phyloP scores from a whole-genome alignment of 169 alveolate species.

The Plasmodium falciparum region DNA sequence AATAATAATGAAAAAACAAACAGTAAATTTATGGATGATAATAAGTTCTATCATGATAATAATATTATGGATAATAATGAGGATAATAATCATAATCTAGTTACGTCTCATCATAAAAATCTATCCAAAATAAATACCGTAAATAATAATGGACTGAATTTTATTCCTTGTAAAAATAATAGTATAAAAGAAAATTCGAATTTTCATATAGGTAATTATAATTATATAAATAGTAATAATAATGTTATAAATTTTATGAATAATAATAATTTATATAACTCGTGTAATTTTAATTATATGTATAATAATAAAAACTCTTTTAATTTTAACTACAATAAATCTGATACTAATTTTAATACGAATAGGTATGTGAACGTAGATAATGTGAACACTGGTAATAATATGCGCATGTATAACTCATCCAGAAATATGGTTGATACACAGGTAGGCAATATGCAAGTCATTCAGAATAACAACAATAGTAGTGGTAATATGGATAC shows the following conservation, averaged over 20 bases:
- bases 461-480: background rate
- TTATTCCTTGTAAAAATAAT: conserved; percentile 38
- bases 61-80: conserved; percentile 15
- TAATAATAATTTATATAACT: conserved; percentile 32
- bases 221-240: conserved; percentile 22
- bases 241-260: conserved; percentile 26
- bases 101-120: conserved; percentile 21
- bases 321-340: conserved; percentile 61
- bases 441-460: background rate
- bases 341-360: conserved; percentile 61
- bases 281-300: conserved; percentile 42
- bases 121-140: conserved; percentile 2
- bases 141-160: conserved; percentile 23
- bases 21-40: conserved; percentile 21
- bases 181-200: conserved; percentile 49
- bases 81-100: conserved; percentile 10
- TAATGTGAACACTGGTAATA: conserved; percentile 22
- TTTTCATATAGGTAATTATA: conserved; percentile 65
- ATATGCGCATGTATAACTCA: conserved; percentile 21
- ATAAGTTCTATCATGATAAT: conserved; percentile 7
- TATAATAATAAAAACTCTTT: conserved; percentile 21
- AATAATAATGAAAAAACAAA: conserved; percentile 17
- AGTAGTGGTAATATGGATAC: background rate
- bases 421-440: conserved; percentile 3
- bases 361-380: conserved; percentile 74